Evolutionary conservation across 1,139 yeast genomes (phyloP).

Genomic region (Lodderomyces elongisporus): DNA sequence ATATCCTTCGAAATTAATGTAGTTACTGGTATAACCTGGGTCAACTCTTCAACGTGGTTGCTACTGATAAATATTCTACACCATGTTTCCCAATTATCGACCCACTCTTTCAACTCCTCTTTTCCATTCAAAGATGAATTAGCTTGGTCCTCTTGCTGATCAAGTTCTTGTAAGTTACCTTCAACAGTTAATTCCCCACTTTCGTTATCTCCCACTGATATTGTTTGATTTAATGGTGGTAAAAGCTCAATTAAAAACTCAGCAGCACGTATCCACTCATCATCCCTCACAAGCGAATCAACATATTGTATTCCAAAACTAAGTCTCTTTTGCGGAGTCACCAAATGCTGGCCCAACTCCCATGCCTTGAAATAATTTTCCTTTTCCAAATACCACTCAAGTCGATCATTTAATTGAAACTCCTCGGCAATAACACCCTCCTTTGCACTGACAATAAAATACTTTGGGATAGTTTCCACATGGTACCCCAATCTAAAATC

Average conservation of each 20-base stretch:
- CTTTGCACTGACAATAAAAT: conserved; percentile 70
- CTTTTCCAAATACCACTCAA: conserved; percentile 64
- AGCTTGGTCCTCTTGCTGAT: background rate
- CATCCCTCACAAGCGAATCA: conserved; percentile 45
- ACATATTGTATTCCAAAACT: conserved; percentile 62
- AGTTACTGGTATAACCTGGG: conserved; percentile 51
- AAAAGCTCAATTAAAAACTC: conserved; percentile 41
- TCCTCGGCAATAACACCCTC: conserved; percentile 79
- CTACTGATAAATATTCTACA: conserved; percentile 49
- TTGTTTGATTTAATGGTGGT: conserved; percentile 15
- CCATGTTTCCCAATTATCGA: conserved; percentile 67
- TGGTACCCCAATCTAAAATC: conserved; percentile 66
- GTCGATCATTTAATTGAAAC: conserved; percentile 59
- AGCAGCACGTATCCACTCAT: conserved; percentile 57
- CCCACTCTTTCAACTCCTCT: conserved; percentile 22
- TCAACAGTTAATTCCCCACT: conserved; percentile 28
- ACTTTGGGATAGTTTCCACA: conserved; percentile 37
- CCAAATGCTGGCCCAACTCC: conserved; percentile 60
- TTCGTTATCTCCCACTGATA: conserved; percentile 24
- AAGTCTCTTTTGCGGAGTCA: conserved; percentile 47
- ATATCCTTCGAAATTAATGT: conserved; percentile 29
- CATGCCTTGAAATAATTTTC: conserved; percentile 64
- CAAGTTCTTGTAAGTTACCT: conserved; percentile 11
- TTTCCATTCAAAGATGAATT: conserved; percentile 28
- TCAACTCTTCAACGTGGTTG: conserved; percentile 43